These are phyloP conservation scores for Cornus suecica DNA, from an alignment of 148 eudicot species.

Conservation along the genomic window DNA sequence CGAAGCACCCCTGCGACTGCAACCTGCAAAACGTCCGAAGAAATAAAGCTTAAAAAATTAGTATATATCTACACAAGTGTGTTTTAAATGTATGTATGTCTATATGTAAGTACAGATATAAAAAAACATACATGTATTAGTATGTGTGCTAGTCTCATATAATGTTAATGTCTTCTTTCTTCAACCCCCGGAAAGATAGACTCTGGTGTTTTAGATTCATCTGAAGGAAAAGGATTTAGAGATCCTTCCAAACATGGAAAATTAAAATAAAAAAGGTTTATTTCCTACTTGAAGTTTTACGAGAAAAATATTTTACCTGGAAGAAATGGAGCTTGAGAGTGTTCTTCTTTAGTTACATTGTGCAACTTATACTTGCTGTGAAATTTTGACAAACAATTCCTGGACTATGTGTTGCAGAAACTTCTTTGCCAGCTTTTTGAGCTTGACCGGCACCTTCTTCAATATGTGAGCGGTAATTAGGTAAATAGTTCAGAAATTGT, in stretches of 20 bases:
- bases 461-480: conserved; percentile 71
- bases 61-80: neutral
- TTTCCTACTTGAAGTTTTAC: neutral
- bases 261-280: no score
- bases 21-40: no score
- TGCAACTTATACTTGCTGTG: neutral
- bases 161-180: no score
- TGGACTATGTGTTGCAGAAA: conserved; percentile 54
- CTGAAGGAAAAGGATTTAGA: no score
- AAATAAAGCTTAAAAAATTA: no score
- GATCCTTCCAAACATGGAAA: no score
- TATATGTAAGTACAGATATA: no score
- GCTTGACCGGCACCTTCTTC: conserved; percentile 78
- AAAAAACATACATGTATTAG: no score
- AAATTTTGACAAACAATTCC: neutral
- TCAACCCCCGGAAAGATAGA: no score
- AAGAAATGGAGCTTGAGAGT: neutral
- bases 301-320: neutral
- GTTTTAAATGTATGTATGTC: neutral
- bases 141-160: no score
- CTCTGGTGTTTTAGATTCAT: no score
- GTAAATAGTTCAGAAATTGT: conserved; percentile 14
- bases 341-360: neutral
- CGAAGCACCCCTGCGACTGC: no score
- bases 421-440: conserved; percentile 69